Conservation (phyloP, 2,329 filamentous ascomycete species). For the Penicillium sp. region DNA sequence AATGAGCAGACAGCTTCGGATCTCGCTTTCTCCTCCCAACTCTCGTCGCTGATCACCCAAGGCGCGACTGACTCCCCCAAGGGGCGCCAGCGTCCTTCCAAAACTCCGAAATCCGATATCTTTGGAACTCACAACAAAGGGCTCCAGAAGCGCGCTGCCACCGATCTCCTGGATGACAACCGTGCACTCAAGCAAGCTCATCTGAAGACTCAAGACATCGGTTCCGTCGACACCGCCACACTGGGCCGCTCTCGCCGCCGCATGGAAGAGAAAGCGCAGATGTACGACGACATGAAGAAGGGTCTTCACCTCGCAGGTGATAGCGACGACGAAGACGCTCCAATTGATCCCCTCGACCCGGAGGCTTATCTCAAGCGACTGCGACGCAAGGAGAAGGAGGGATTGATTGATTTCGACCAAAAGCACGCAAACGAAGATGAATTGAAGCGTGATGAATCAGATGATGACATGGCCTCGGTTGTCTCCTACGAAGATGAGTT, state of each 20-base stretch:
- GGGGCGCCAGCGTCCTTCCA: slow-evolving; percentile 46
- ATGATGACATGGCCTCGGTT: slow-evolving; percentile 58
- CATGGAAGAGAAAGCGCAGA: slow-evolving; percentile 85
- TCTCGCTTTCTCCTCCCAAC: slow-evolving; percentile 84
- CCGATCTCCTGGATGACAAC: slow-evolving; percentile 55
- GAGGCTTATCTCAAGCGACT: slow-evolving; percentile 56
- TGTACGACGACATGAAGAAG: slow-evolving; percentile 87
- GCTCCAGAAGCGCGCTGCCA: slow-evolving; percentile 62
- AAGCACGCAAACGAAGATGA: slow-evolving; percentile 81
- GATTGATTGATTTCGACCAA: slow-evolving; percentile 87
- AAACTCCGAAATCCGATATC: slow-evolving; percentile 63
- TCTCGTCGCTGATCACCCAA: slow-evolving; percentile 75
- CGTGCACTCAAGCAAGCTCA: slow-evolving; percentile 63
- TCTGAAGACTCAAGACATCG: slow-evolving; percentile 61
- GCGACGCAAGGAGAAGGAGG: slow-evolving; percentile 55
- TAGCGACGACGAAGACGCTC: slow-evolving; percentile 35
- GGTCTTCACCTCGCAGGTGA: slow-evolving; percentile 70
- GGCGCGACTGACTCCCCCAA: slow-evolving; percentile 45
- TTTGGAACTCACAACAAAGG: slow-evolving; percentile 68
- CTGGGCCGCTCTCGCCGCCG: slow-evolving; percentile 71
- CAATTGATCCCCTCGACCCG: slow-evolving; percentile 12
- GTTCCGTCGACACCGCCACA: slow-evolving; percentile 57
- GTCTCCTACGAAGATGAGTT: slow-evolving; percentile 92
- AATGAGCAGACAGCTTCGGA: slow-evolving; percentile 60
- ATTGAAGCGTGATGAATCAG: slow-evolving; percentile 33